Base-by-base conservation (phyloP, 148 eudicot species). In the Rhododendron williamsianum region DNA sequence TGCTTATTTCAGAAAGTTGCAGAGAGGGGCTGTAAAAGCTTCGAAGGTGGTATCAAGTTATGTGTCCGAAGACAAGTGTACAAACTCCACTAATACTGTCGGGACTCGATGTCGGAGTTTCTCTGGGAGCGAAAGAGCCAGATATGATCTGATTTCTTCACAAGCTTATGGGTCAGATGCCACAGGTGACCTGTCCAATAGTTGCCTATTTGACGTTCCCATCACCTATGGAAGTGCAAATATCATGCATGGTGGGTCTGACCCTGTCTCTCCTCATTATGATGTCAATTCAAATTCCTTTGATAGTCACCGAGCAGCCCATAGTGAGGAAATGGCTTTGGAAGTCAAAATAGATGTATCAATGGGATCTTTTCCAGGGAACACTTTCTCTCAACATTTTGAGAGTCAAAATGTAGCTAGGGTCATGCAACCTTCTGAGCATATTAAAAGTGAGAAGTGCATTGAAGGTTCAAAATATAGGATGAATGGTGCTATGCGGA, bases 131-230 rank as follows among this genome's bases (percentile, higher is more conserved):
- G 86, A 83, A 83, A 87, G 81, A 86, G 54, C 86, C 43, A 38
- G 85, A 48, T 58, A 33, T 25, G 73, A 60, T 74, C 76, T 87
- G 49, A 60, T 63, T 78, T 46, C 89, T 43, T 84, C 82, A 71
- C 85, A 84, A 79, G 87, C 90, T 81, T 83, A 78, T 85, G 87
- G 85, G 67, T 88, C 91, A 65, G 91, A 82, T 79, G 83, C 81
- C 56, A 85, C 86, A 23, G 81, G 86, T 73, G 60, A 88, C 51
- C 92, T 89, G 49, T 82, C 78, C 49, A 83, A 82, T 82, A 84
- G 78, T 87, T 36, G 76, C 87, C 83, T 90, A 46, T 91, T 86
- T 87, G 93, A 87, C 36, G 91, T 88, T 91, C 93, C 92, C 43
- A 74, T 91, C 35, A 83, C 87, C 51, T 84, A 84, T 45, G 91